Evolutionary conservation across 306 rosid species (phyloP).

Genomic region (Cicer chorassanicum): DNA sequence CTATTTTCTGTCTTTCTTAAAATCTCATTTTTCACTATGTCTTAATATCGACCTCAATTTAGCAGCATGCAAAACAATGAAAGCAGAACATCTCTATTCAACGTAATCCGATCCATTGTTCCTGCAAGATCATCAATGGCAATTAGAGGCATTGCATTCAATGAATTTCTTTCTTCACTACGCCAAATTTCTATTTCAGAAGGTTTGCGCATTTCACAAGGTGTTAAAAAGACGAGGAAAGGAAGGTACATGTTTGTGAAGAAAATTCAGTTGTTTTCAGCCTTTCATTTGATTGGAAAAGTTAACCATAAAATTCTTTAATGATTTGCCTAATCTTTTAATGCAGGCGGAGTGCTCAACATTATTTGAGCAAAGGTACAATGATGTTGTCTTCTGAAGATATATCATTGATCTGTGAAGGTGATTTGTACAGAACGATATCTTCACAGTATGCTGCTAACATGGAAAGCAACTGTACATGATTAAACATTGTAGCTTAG

Average conservation of each 20-base stretch:
- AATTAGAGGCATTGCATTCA: conserved; percentile 56
- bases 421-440: conserved; percentile 51
- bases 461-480: conserved; percentile 43
- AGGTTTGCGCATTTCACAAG: conserved; percentile 61
- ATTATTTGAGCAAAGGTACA: conserved; percentile 70
- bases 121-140: conserved; percentile 60
- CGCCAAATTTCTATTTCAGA: conserved; percentile 77
- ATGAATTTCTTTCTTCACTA: conserved; percentile 75
- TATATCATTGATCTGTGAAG: conserved; percentile 63
- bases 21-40: background rate
- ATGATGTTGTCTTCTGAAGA: conserved; percentile 67
- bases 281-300: conserved; percentile 22
- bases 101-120: conserved; percentile 57
- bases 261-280: conserved; percentile 19
- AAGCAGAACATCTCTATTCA: conserved; percentile 52
- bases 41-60: conserved; percentile 25
- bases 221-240: conserved; percentile 51
- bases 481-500: conserved; percentile 43
- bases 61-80: conserved; percentile 52
- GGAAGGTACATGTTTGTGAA: conserved; percentile 59
- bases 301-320: conserved; percentile 8
- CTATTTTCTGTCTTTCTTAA: background rate
- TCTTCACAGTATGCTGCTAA: conserved; percentile 40
- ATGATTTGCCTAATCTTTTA: conserved; percentile 36
- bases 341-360: conserved; percentile 69